These are phyloP conservation scores for Podospora sp. DNA, from an alignment of 495 filamentous ascomycete genomes.

Conservation along the genomic window DNA sequence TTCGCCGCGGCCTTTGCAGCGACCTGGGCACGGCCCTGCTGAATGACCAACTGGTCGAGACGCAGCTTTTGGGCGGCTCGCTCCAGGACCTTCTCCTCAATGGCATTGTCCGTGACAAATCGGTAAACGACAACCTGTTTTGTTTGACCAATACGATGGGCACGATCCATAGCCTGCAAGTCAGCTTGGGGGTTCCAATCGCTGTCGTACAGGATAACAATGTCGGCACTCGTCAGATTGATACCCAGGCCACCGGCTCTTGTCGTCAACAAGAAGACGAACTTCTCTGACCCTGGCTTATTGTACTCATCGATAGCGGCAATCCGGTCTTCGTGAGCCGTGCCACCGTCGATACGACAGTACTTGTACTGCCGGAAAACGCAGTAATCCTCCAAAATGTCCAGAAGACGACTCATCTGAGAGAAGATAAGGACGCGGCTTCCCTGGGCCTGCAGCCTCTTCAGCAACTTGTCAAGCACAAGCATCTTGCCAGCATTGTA, in stretches of 20 bases:
- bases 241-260: slow-evolving; percentile 97
- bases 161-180: slow-evolving; percentile 97
- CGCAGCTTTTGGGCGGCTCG: slow-evolving; percentile 96
- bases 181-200: slow-evolving; percentile 99
- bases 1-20: slow-evolving; percentile 82
- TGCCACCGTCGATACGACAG: slow-evolving; percentile 96
- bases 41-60: slow-evolving; percentile 98
- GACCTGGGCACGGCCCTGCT: slow-evolving; percentile 94
- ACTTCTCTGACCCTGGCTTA: slow-evolving; percentile 91
- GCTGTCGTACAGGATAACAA: slow-evolving; percentile 97
- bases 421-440: slow-evolving; percentile 98
- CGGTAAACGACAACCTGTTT: slow-evolving; percentile 97
- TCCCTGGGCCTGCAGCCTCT: slow-evolving; percentile 78
- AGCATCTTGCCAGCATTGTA: slow-evolving; percentile 97
- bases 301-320: slow-evolving; percentile 98
- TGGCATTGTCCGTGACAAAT: slow-evolving; percentile 96
- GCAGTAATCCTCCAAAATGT: slow-evolving; percentile 98
- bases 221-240: slow-evolving; percentile 93
- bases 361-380: slow-evolving; percentile 94
- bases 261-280: slow-evolving; percentile 96
- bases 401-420: slow-evolving; percentile 96
- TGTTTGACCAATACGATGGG: slow-evolving; percentile 97
- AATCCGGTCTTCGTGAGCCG: slow-evolving; percentile 97
- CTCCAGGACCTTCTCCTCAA: slow-evolving; percentile 98
- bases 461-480: slow-evolving; percentile 90